Conservation (phyloP, 176 grass and related monocot species). For the Oropetium thomaeum region DNA sequence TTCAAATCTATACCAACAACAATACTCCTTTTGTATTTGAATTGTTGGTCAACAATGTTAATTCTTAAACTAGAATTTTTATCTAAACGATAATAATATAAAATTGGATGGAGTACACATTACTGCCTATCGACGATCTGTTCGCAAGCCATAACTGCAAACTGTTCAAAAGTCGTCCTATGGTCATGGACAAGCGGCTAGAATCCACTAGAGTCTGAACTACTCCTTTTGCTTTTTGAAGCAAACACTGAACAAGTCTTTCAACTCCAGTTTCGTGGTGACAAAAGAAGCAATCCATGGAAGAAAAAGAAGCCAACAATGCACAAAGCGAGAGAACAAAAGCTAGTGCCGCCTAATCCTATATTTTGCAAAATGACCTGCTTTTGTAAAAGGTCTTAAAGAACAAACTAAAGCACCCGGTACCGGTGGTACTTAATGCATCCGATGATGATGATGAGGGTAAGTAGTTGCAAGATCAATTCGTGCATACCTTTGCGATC, state of each 20-base stretch:
- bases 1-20: not conserved
- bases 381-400: constrained; percentile 20
- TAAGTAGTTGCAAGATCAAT: constrained; percentile 24
- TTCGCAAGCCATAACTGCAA: not conserved
- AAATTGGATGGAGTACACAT: too few species aligned
- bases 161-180: not conserved
- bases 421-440: not conserved
- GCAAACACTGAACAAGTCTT: not conserved
- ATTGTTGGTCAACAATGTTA: too few species aligned
- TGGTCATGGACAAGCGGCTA: not conserved
- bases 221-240: too few species aligned
- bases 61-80: too few species aligned
- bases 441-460: not conserved
- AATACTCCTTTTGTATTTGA: too few species aligned
- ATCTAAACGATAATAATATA: too few species aligned
- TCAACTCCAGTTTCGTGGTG: not conserved
- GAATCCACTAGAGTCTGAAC: not conserved
- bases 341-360: not conserved
- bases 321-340: constrained; percentile 23
- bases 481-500: not conserved
- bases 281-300: not conserved
- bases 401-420: constrained; percentile 17
- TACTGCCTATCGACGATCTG: not conserved
- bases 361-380: constrained; percentile 15
- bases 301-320: not conserved